phyloP scores from a whole-genome alignment of 2,329 filamentous ascomycete species.

The Fusarium kyushuense region DNA sequence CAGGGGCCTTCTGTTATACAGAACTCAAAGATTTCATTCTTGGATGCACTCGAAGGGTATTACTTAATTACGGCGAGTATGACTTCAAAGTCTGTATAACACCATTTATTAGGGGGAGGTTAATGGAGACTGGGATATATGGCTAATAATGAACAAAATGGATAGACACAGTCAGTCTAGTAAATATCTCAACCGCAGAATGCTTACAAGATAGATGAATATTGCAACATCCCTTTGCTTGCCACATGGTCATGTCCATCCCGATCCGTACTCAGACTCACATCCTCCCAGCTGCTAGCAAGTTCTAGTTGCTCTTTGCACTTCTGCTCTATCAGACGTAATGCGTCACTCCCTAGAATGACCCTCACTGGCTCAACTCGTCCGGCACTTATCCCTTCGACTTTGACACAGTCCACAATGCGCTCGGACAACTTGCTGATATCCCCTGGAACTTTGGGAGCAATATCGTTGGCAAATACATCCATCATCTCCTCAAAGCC shows the following conservation, averaged over 20 bases:
- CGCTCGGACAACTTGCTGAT: conserved; percentile 5
- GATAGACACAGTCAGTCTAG: not conserved
- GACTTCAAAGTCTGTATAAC: conserved; percentile 6
- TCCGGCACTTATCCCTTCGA: not conserved
- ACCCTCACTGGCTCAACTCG: conserved; percentile 3
- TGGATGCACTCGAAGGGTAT: conserved; percentile 24
- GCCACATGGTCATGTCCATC: conserved; percentile 10
- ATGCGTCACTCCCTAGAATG: conserved; percentile 9
- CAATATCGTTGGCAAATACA: conserved; percentile 5
- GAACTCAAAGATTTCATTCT: not conserved
- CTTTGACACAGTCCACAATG: conserved; percentile 6
- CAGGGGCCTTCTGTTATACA: conserved; percentile 15
- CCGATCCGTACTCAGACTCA: conserved; percentile 2
- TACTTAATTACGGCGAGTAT: conserved; percentile 20
- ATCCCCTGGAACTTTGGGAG: not conserved
- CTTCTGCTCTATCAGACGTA: conserved; percentile 10
- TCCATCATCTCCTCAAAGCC: conserved; percentile 5
- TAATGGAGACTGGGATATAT: too few species aligned
- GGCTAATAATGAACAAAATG: not conserved
- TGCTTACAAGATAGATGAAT: conserved; percentile 6
- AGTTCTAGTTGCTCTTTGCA: conserved; percentile 12
- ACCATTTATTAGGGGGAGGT: not conserved
- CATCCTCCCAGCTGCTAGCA: conserved; percentile 1
- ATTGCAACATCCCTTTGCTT: conserved; percentile 14
- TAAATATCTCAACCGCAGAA: not conserved